Conservation (phyloP, 257 asterid genomes). For the Perilla frutescens region DNA sequence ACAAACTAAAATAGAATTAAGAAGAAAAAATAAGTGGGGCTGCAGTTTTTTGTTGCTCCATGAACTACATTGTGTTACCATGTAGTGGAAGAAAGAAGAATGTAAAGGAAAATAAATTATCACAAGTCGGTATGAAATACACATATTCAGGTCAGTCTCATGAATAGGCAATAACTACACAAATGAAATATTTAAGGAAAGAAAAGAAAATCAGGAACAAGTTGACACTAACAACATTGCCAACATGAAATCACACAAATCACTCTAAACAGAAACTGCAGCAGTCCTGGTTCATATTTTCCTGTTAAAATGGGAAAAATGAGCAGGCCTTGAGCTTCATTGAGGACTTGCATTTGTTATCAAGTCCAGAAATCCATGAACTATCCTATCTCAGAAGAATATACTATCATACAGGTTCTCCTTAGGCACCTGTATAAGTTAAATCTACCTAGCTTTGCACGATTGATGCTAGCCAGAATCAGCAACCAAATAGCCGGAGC, state of each 20-base stretch:
- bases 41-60: too few relatives aligned
- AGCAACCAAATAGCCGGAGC: neutral
- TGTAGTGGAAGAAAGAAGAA: too few relatives aligned
- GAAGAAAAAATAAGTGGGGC: too few relatives aligned
- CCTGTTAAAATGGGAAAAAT: conserved; percentile 60
- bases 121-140: conserved; percentile 26
- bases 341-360: conserved; percentile 35
- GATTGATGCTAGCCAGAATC: conserved; percentile 37
- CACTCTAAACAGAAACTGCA: conserved; percentile 27
- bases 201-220: conserved; percentile 9
- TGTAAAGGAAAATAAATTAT: conserved; percentile 12
- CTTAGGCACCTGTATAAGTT: conserved; percentile 45
- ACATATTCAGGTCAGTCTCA: conserved; percentile 33
- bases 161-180: conserved; percentile 30
- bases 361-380: conserved; percentile 45
- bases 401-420: conserved; percentile 35
- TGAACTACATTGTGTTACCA: too few relatives aligned
- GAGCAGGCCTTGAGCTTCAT: conserved; percentile 43
- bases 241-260: conserved; percentile 34
- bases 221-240: conserved; percentile 46
- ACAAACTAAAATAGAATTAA: too few relatives aligned
- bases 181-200: conserved; percentile 2
- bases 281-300: conserved; percentile 45
- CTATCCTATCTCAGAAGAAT: conserved; percentile 39
- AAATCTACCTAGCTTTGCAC: conserved; percentile 44